phyloP scores from a whole-genome alignment of 78 protist species.

The Neovahlkampfia damariscottae region DNA sequence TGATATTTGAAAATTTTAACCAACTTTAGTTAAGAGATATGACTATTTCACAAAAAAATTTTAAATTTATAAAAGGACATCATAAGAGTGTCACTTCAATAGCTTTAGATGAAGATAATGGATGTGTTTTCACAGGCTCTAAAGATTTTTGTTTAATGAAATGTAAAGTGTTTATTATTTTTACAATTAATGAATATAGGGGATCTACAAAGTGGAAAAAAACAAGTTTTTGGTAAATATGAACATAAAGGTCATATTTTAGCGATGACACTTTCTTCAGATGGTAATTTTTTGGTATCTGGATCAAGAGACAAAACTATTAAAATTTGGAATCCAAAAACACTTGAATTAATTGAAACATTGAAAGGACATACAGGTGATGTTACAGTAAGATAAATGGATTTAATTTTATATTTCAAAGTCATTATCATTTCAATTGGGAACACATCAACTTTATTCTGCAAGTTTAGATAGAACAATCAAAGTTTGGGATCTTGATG shows the following conservation, averaged over 20 bases:
- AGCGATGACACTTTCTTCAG: conserved; percentile 48
- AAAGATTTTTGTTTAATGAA: conserved; percentile 29
- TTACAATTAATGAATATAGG: conserved; percentile 15
- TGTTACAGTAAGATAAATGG: too few relatives aligned
- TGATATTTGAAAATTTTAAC: background rate
- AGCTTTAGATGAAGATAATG: conserved; percentile 2
- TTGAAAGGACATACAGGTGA: conserved; percentile 49
- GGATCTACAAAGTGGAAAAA: background rate
- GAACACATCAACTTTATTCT: conserved; percentile 44
- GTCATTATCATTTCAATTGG: conserved; percentile 49
- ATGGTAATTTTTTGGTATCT: conserved; percentile 51
- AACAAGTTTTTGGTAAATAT: background rate
- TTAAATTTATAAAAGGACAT: background rate
- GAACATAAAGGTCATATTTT: conserved; percentile 25
- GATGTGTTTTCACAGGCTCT: conserved; percentile 33
- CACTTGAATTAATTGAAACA: background rate
- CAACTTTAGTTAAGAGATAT: background rate
- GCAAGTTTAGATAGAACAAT: conserved; percentile 61
- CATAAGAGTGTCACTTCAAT: background rate
- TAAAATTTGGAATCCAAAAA: conserved; percentile 38
- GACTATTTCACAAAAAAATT: background rate
- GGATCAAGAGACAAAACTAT: conserved; percentile 44
- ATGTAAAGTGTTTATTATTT: too few relatives aligned
- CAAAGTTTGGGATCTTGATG: conserved; percentile 59
- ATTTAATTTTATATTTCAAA: too few relatives aligned